Evolutionary conservation across 2,329 filamentous ascomycete species (phyloP), one percentile per base, ranked within the genome.

Genomic region (Mariannaea elegans): DNA sequence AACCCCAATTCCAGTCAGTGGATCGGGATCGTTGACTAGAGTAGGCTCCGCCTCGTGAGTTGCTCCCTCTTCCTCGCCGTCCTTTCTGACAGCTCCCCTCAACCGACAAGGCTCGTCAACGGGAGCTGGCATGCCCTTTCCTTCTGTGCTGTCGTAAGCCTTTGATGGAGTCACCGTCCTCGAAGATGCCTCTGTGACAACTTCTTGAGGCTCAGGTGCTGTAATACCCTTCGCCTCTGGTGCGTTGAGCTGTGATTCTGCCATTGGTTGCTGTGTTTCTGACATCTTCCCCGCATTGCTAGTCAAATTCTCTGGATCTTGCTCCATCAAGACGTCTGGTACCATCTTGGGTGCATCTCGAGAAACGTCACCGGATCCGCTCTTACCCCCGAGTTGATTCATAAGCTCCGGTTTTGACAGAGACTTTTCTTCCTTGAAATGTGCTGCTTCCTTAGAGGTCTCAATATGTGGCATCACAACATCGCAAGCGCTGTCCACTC

Each of bases 121-220:
- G 7, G n/a, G 21, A 24, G 18, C 49, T 10, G 16, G 34, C 23
- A 34, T 41, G 12, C 7, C 21, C 9, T 58, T 54, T 7, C 31
- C 38, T 23, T 41, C 59, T 12, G 16, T 46, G 14, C 23, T 42
- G 9, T 44, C 42, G 18, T 41, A 18, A 18, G 48, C 29, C 31
- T 55, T 61, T 9, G 59, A 61, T 13, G 59, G 59, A 38, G 59
- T 61, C 27, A 61, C 59, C 36, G 59, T 61, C 38, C 55, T 58
- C 23, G 59, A 61, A 14, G 59, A 61, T 44, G 41, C 13, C 49
- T 59, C 52, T 49, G 51, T 65, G 12, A 55, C 56, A 45, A 32
- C 61, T 65, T 64, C 54, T 32, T 62, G 53, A 61, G 63, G 54
- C 39, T 62, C 61, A 63, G 68, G 68, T 70, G 38, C 68, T 69